phyloP scores from a whole-genome alignment of 2,329 filamentous ascomycete genomes.

The Arthrobotrys pseudoclavata region DNA sequence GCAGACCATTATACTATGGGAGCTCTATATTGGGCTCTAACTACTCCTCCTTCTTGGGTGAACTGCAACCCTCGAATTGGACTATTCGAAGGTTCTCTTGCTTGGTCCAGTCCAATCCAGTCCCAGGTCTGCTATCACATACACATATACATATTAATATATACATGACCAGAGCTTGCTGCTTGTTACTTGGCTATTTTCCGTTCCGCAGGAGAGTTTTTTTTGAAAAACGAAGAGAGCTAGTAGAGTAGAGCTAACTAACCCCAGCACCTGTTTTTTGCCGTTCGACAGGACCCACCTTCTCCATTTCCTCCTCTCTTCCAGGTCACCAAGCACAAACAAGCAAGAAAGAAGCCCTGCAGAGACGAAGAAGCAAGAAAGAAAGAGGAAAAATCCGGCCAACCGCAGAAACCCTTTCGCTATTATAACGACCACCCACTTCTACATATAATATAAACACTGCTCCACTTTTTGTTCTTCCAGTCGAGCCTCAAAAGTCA shows the following conservation, averaged over 20 bases:
- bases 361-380: conserved; percentile 5
- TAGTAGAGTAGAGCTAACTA: too few relatives aligned
- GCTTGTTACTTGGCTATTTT: neutral
- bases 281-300: conserved; percentile 60
- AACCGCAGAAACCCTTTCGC: conserved; percentile 31
- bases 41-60: too few relatives aligned
- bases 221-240: too few relatives aligned
- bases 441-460: neutral
- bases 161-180: conserved; percentile 11
- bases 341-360: conserved; percentile 9
- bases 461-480: neutral
- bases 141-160: conserved; percentile 1
- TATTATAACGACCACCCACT: conserved; percentile 24
- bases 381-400: neutral
- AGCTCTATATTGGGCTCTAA: conserved; percentile 55
- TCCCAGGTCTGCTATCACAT: conserved; percentile 12
- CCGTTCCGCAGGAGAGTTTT: neutral
- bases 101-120: neutral
- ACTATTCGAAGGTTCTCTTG: conserved; percentile 11
- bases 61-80: too few relatives aligned
- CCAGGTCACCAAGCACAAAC: conserved; percentile 25
- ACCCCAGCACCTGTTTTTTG: conserved; percentile 58
- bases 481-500: neutral
- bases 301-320: conserved; percentile 50
- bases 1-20: conserved; percentile 50